Percentiles rank a stretch among this genome's conserved stretches.
phyloP scores from a whole-genome alignment of 305 asterid genomes.

The Fraxinus xanthoxyloides region DNA sequence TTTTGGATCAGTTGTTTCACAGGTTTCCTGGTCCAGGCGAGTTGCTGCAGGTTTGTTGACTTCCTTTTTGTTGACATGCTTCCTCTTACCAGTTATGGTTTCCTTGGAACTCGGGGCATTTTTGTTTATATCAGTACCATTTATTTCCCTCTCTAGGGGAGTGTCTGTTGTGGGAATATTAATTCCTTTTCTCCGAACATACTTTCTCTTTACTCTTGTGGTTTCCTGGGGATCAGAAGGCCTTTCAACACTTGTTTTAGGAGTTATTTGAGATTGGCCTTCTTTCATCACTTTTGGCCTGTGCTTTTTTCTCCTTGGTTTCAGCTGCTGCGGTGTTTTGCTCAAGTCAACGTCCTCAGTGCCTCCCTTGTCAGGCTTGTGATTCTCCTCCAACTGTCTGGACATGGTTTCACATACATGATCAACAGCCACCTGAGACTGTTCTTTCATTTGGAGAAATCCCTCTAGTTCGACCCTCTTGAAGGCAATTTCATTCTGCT shows the following conservation, averaged over 20 bases:
- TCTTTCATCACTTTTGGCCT: slow-evolving; percentile 86
- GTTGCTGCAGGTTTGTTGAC: slow-evolving; percentile 27
- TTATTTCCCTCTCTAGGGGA: slow-evolving; percentile 31
- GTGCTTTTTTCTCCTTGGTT: slow-evolving; percentile 77
- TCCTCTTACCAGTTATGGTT: slow-evolving; percentile 25
- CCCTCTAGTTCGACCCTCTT: slow-evolving; percentile 30
- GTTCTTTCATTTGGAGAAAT: slow-evolving; percentile 28
- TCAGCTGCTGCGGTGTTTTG: slow-evolving; percentile 68
- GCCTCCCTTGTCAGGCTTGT: slow-evolving; percentile 72
- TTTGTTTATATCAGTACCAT: slow-evolving; percentile 17
- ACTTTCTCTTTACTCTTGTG: slow-evolving; percentile 49
- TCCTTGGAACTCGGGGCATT: slow-evolving; percentile 24
- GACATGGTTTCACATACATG: slow-evolving; percentile 33
- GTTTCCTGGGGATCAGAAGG: slow-evolving; percentile 36
- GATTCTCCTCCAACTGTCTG: slow-evolving; percentile 52
- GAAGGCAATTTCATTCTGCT: slow-evolving; percentile 22
- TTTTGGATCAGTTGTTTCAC: slow-evolving; percentile 24
- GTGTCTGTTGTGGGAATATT: slow-evolving; percentile 23
- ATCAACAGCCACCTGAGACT: slow-evolving; percentile 32
- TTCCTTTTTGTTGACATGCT: slow-evolving; percentile 33
- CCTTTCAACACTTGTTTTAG: slow-evolving; percentile 43
- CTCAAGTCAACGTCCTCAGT: slow-evolving; percentile 43
- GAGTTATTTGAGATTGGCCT: slow-evolving; percentile 52
- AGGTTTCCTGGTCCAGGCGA: slow-evolving; percentile 34
- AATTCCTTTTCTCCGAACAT: slow-evolving; percentile 41